Evolutionary conservation across 805 yeast genomes (phyloP).

Genomic region (Candida michaelii): DNA sequence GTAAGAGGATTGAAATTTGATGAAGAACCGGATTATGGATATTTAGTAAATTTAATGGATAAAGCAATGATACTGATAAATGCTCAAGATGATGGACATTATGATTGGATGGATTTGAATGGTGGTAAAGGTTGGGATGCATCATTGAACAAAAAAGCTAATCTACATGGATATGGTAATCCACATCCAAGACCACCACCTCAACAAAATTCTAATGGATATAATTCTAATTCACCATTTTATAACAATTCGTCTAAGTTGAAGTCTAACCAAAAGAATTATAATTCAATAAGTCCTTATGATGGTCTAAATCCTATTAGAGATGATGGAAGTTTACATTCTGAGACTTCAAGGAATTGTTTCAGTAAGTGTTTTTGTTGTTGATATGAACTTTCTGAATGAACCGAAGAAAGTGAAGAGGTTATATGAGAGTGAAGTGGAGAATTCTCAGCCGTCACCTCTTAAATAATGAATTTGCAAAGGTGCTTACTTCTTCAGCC

Average conservation of each 20-base stretch:
- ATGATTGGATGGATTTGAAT: constrained; percentile 81
- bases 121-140: constrained; percentile 84
- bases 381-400: not conserved
- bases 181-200: constrained; percentile 44
- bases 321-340: constrained; percentile 40
- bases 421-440: too few relatives aligned
- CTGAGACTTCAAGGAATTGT: constrained; percentile 31
- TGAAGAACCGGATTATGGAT: constrained; percentile 77
- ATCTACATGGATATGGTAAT: constrained; percentile 79
- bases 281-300: constrained; percentile 18
- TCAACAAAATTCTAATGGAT: not conserved
- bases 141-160: constrained; percentile 70
- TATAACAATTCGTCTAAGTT: constrained; percentile 11
- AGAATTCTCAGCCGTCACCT: too few relatives aligned
- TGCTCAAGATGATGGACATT: constrained; percentile 51
- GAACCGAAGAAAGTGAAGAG: not conserved
- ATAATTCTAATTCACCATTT: constrained; percentile 3
- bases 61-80: constrained; percentile 67
- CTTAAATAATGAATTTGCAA: too few relatives aligned
- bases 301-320: constrained; percentile 34
- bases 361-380: constrained; percentile 15
- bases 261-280: constrained; percentile 19
- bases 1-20: constrained; percentile 73
- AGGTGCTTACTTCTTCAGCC: too few relatives aligned
- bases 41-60: constrained; percentile 73